Percentiles rank a stretch among this genome's conserved stretches.
Evolutionary conservation across 2,329 filamentous ascomycete species (phyloP).

Genomic region (Ophiostoma angusticollis): DNA sequence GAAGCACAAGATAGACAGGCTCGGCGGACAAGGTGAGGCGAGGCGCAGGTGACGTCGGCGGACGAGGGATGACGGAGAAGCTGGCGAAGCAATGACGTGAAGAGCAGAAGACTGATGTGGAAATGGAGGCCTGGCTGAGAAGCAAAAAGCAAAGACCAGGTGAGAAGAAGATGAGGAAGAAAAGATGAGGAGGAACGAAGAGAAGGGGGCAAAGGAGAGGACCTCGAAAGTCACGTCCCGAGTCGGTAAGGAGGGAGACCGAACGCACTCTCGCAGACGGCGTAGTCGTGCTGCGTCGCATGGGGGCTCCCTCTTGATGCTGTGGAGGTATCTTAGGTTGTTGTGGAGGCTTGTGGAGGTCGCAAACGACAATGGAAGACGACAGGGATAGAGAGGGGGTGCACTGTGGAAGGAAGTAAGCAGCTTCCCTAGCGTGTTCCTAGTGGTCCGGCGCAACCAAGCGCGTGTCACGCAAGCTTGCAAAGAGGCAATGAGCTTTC

Average conservation of each 20-base stretch:
- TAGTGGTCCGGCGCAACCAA: no score
- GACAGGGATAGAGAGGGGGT: conserved; percentile 2
- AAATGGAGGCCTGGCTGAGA: not conserved
- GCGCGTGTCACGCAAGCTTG: conserved; percentile 2
- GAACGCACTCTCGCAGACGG: not conserved
- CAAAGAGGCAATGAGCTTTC: not conserved
- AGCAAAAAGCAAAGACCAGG: not conserved
- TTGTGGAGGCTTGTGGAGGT: conserved; percentile 9
- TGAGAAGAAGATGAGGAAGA: not conserved
- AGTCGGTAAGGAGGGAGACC: not conserved
- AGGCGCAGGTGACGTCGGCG: no score
- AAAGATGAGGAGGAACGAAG: not conserved
- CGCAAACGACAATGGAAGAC: conserved; percentile 6
- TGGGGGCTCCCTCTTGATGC: conserved; percentile 2
- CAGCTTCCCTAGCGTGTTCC: not conserved
- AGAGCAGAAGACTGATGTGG: not conserved
- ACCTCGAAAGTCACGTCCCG: no score
- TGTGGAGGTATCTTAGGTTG: conserved; percentile 5
- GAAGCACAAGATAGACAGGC: no score
- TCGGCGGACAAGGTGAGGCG: no score
- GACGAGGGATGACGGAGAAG: no score
- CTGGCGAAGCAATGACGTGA: no score
- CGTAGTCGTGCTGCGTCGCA: conserved; percentile 2
- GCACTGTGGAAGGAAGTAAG: not conserved
- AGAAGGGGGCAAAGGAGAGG: no score